Percentiles rank a stretch among this genome's conserved stretches.
phyloP scores from a whole-genome alignment of 1,284 basidiomycete genomes.

The Spongispora temasekensis region DNA sequence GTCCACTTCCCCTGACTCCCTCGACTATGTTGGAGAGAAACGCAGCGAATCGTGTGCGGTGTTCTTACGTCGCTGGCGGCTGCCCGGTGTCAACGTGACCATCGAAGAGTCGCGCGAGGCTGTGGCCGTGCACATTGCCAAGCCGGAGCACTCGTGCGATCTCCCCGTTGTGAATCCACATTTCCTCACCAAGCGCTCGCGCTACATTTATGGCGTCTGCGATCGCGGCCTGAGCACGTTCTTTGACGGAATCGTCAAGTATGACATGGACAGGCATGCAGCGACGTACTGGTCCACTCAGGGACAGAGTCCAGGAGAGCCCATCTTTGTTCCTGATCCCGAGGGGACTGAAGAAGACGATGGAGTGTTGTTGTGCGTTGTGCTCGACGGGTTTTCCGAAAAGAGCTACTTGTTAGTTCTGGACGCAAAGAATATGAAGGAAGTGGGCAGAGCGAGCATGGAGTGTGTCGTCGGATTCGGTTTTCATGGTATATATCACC shows the following conservation, averaged over 20 bases:
- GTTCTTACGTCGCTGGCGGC: constrained; percentile 28
- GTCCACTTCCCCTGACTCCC: constrained; percentile 32
- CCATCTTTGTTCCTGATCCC: constrained; percentile 38
- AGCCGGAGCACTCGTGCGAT: constrained; percentile 34
- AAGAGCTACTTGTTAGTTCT: constrained; percentile 39
- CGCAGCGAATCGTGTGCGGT: constrained; percentile 16
- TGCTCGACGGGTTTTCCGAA: constrained; percentile 33
- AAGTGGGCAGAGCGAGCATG: constrained; percentile 40
- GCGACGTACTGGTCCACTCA: constrained; percentile 32
- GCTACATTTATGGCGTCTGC: constrained; percentile 37
- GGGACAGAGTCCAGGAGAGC: constrained; percentile 37
- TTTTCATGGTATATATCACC: constrained; percentile 37
- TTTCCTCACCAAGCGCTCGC: constrained; percentile 33
- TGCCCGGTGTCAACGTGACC: constrained; percentile 25
- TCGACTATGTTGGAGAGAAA: constrained; percentile 29
- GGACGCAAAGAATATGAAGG: constrained; percentile 38
- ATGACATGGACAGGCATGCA: constrained; percentile 29
- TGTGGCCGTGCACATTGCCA: constrained; percentile 21
- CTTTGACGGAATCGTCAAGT: constrained; percentile 38
- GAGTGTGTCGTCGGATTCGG: constrained; percentile 34
- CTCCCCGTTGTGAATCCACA: constrained; percentile 37
- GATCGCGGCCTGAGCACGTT: constrained; percentile 33
- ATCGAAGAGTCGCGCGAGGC: constrained; percentile 22
- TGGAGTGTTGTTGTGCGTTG: constrained; percentile 40
- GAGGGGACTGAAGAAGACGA: constrained; percentile 36